Percentiles rank a stretch among this genome's conserved stretches.
Evolutionary conservation across 768 basidiomycete species (phyloP).

Genomic region (Tylopilus subfusipes): DNA sequence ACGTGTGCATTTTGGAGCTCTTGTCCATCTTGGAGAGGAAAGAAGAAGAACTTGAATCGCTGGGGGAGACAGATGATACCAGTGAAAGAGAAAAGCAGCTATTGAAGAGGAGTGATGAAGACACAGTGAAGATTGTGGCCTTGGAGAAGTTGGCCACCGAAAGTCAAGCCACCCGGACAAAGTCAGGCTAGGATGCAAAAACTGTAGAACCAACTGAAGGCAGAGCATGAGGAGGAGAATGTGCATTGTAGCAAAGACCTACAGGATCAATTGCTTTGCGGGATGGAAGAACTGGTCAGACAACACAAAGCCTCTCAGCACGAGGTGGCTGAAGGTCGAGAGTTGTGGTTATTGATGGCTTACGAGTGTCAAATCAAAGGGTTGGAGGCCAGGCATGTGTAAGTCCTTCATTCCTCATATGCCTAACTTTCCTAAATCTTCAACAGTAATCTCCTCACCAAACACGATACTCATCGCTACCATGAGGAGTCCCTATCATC

Average conservation of each 20-base stretch:
- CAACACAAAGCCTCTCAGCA: conserved; percentile 38
- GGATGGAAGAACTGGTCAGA: conserved; percentile 50
- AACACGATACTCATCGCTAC: conserved; percentile 10
- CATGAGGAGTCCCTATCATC: neutral
- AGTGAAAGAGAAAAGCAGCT: conserved; percentile 57
- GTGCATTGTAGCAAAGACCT: conserved; percentile 40
- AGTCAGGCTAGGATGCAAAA: conserved; percentile 38
- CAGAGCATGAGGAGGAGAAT: conserved; percentile 43
- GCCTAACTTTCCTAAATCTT: neutral
- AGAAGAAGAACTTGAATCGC: conserved; percentile 54
- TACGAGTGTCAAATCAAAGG: conserved; percentile 25
- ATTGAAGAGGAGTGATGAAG: conserved; percentile 65
- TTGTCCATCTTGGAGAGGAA: conserved; percentile 46
- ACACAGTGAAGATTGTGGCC: conserved; percentile 60
- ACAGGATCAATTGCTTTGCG: conserved; percentile 44
- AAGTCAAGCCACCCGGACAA: conserved; percentile 31
- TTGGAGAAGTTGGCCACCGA: conserved; percentile 49
- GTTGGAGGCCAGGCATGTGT: conserved; percentile 27
- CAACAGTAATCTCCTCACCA: conserved; percentile 18
- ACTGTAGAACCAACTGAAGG: conserved; percentile 39
- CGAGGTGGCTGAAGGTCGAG: conserved; percentile 29
- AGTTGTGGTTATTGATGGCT: conserved; percentile 16
- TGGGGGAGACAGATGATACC: conserved; percentile 38
- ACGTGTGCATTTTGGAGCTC: conserved; percentile 51
- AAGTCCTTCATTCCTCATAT: conserved; percentile 7